Percentiles rank a stretch among this genome's conserved stretches.
These are phyloP conservation scores for Argentina anserina DNA, from an alignment of 306 rosid genomes.

Conservation along the genomic window DNA sequence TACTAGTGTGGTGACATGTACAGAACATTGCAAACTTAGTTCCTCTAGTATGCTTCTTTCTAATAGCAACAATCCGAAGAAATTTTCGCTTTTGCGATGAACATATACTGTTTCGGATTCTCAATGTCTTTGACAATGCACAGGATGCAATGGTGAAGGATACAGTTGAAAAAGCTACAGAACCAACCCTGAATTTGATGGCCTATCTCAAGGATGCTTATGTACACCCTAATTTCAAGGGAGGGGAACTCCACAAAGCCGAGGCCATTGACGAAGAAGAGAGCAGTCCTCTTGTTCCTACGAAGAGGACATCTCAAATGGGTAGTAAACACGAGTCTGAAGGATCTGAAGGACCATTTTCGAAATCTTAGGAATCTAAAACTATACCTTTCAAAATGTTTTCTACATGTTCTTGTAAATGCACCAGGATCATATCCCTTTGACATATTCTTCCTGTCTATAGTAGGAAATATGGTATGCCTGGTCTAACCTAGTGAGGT, in stretches of 20 bases:
- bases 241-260: slow-evolving; percentile 26
- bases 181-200: slow-evolving; percentile 70
- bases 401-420: background rate
- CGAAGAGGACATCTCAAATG: slow-evolving; percentile 48
- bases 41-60: background rate
- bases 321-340: slow-evolving; percentile 50
- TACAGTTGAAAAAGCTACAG: slow-evolving; percentile 71
- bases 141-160: slow-evolving; percentile 97
- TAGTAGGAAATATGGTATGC: background rate
- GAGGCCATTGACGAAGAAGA: slow-evolving; percentile 61
- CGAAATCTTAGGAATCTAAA: background rate
- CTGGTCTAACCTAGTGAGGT: background rate
- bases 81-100: background rate
- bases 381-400: background rate
- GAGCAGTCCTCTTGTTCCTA: slow-evolving; percentile 65
- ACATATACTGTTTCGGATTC: background rate
- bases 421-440: background rate
- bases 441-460: background rate
- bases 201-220: slow-evolving; percentile 66
- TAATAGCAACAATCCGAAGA: background rate
- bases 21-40: background rate
- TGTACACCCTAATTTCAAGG: slow-evolving; percentile 70
- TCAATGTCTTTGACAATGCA: slow-evolving; percentile 12
- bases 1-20: background rate
- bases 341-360: slow-evolving; percentile 13